These are phyloP conservation scores for Eucalyptus pumila DNA, from an alignment of 345 rosid species.

Conservation along the genomic window DNA sequence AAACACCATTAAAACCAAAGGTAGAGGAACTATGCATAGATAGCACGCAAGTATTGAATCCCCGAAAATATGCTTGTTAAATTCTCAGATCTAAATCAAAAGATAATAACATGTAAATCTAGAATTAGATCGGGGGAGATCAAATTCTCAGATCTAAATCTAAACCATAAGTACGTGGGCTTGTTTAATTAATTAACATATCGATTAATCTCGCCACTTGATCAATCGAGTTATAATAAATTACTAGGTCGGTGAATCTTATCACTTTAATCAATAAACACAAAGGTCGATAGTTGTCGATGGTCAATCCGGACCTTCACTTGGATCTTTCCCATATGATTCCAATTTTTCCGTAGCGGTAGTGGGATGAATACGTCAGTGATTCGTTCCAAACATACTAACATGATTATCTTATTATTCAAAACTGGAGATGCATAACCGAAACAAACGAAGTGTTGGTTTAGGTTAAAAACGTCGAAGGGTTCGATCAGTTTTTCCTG, in stretches of 20 bases:
- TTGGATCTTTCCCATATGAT: neutral
- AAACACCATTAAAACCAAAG: too few species aligned
- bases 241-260: neutral
- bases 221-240: neutral
- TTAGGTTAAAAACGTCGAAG: neutral
- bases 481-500: neutral
- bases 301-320: neutral
- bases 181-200: neutral
- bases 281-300: neutral
- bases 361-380: neutral
- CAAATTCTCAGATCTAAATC: too few species aligned
- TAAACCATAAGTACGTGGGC: neutral
- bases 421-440: neutral
- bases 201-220: neutral
- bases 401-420: neutral
- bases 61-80: too few species aligned
- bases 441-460: neutral
- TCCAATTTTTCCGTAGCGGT: neutral
- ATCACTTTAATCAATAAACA: neutral
- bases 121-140: too few species aligned
- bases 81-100: too few species aligned
- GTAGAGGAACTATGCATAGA: too few species aligned
- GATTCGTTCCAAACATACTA: neutral
- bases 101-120: too few species aligned
- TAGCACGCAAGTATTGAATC: too few species aligned